These are phyloP conservation scores for Graphilbum ipis-grandicollis DNA, from an alignment of 2,329 filamentous ascomycete genomes.

Conservation along the genomic window DNA sequence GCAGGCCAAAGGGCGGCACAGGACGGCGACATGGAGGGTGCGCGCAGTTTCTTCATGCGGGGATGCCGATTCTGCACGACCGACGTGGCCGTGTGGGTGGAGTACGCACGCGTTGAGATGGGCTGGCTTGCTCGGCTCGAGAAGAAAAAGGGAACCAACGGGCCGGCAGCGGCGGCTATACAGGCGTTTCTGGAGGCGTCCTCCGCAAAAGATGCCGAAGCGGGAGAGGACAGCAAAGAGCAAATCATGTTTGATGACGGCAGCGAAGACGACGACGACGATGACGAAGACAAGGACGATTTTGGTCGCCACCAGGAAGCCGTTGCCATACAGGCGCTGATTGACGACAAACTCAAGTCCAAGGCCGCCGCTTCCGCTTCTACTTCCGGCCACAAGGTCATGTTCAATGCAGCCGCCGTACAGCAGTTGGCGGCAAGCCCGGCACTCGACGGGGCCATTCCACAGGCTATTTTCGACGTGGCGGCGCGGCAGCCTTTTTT, in stretches of 20 bases:
- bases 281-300: constrained; percentile 26
- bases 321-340: constrained; percentile 25
- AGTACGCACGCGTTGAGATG: constrained; percentile 85
- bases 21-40: constrained; percentile 74
- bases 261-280: constrained; percentile 28
- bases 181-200: neutral
- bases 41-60: constrained; percentile 71
- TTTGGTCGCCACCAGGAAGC: constrained; percentile 22
- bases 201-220: constrained; percentile 19
- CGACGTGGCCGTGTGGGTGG: constrained; percentile 61
- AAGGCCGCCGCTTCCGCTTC: too few relatives aligned
- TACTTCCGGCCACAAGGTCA: constrained; percentile 24
- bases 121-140: constrained; percentile 76
- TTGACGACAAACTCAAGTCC: constrained; percentile 17
- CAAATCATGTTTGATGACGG: constrained; percentile 28
- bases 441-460: constrained; percentile 82
- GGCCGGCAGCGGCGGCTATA: constrained; percentile 18
- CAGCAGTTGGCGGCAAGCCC: constrained; percentile 54
- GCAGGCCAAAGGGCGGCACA: constrained; percentile 63
- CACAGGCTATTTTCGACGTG: constrained; percentile 78
- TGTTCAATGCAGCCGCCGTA: constrained; percentile 12
- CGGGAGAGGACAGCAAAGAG: constrained; percentile 29
- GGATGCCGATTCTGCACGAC: constrained; percentile 75
- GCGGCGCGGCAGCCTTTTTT: constrained; percentile 63
- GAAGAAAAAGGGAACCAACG: constrained; percentile 38